Evolutionary conservation across 371 early-diverging fungal genomes (phyloP), one percentile per base, ranked within the genome.

Genomic region (Nematocida major): DNA sequence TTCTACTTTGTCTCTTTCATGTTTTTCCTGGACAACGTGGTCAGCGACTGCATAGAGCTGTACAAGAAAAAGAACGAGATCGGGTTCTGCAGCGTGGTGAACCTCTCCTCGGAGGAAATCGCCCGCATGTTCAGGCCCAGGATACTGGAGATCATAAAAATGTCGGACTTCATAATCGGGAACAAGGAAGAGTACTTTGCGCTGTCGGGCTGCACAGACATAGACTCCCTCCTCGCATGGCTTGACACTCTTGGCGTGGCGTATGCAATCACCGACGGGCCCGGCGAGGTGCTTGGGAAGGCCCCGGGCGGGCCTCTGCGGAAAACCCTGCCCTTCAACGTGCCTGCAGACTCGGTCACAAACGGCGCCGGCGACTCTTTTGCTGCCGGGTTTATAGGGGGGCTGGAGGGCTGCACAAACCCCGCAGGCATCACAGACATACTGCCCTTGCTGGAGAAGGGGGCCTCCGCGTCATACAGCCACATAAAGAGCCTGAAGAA

Each of bases 1-100:
- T 73, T 73, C 34, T 73, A 73, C 76, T 62, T 61, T 73, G 76
- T 73, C 7, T 73, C 76, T 30, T 73, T 73, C 38, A 45, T 59
- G 34, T 73, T 63, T 30, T 3, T 63, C 2, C 63, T 73, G 7
- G 22, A 68, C 30, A 73, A 63, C 1, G 36, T 73, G 24, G 53
- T 42, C 3, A 30, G 53, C 32, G 63, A 59, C n/a, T 7, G 18
- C 47, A 69, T 73, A 24, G 76, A 28, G 22, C 4, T 73, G 11
- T 30, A 69, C n/a, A 48, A n/a, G 18, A 22, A 24, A n/a, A 73
- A 73, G 22, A 49, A 62, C 9, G 42, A 38, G 20, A 45, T 38
- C 11, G 63, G 63, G 1, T 73, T 73, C 40, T 62, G 48, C 32
- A 45, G 42, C 20, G n/a, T 73, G 13, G 39, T 73, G 3, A 73